A percentile compares a stretch with the other conserved stretches of the same genome.
Evolutionary conservation across 148 eudicot genomes (phyloP).

Genomic region (Camellia granthamiana): DNA sequence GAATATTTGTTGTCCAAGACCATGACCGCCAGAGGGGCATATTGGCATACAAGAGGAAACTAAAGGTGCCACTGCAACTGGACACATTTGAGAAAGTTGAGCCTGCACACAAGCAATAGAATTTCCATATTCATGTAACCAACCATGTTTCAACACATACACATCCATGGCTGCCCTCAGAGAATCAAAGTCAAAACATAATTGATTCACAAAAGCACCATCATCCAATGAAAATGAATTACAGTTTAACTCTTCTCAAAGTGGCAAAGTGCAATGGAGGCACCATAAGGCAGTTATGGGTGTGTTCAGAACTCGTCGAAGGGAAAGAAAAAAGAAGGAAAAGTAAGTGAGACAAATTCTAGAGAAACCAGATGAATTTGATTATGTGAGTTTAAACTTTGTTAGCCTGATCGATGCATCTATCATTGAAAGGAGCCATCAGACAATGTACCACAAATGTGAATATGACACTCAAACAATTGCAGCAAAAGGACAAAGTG

Average conservation of each 20-base stretch:
- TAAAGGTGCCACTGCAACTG: constrained; percentile 58
- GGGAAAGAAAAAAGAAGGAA: no score
- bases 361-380: no score
- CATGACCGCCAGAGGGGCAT: constrained; percentile 78
- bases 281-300: no score
- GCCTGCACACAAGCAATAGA: constrained; percentile 41
- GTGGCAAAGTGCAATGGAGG: no score
- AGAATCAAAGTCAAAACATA: not conserved
- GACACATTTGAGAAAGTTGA: constrained; percentile 77
- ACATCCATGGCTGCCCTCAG: not conserved
- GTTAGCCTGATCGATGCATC: constrained; percentile 6
- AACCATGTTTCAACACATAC: not conserved
- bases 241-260: no score
- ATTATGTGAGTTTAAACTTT: no score
- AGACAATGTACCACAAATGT: not conserved
- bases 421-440: constrained; percentile 14
- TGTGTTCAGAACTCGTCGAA: no score
- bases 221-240: no score
- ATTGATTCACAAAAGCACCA: not conserved
- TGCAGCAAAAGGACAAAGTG: not conserved
- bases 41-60: constrained; percentile 80
- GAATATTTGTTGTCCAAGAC: constrained; percentile 79
- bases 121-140: not conserved
- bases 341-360: no score
- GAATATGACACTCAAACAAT: not conserved